A percentile compares a stretch with the other conserved stretches of the same genome.
Conservation (phyloP, 2,329 filamentous ascomycete species). For the Diaporthe sp. region DNA sequence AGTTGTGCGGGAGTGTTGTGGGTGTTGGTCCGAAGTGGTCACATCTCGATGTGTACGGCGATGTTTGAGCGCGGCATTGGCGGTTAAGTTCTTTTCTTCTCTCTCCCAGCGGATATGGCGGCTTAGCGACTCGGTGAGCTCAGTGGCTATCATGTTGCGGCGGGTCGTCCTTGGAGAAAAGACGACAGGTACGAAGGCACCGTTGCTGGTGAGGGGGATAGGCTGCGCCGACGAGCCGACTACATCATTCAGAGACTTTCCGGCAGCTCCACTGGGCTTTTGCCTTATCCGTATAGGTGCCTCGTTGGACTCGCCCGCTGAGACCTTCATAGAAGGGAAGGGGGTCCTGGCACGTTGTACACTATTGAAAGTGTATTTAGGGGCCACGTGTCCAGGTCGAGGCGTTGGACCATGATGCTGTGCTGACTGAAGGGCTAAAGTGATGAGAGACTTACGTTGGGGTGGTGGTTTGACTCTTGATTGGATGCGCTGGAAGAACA, state of each 20-base stretch:
- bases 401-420: conserved; percentile 69
- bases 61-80: conserved; percentile 89
- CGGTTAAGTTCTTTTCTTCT: conserved; percentile 91
- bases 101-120: conserved; percentile 95
- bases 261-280: conserved; percentile 62
- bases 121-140: conserved; percentile 91
- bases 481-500: conserved; percentile 90
- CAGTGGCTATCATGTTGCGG: conserved; percentile 94
- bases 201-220: conserved; percentile 80
- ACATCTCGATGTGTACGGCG: conserved; percentile 92
- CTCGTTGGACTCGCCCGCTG: conserved; percentile 73
- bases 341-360: conserved; percentile 64
- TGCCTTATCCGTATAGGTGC: conserved; percentile 75
- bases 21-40: conserved; percentile 87
- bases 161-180: conserved; percentile 93
- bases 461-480: conserved; percentile 88
- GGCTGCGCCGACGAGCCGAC: conserved; percentile 76
- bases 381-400: conserved; percentile 75
- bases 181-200: conserved; percentile 70
- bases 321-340: conserved; percentile 60
- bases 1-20: conserved; percentile 74
- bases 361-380: conserved; percentile 78
- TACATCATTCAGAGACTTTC: conserved; percentile 72
- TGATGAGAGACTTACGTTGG: conserved; percentile 84
- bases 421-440: conserved; percentile 85